Evolutionary conservation across 768 basidiomycete genomes (phyloP), one percentile per base, ranked within the genome.

Genomic region (Polyporus arcularius): DNA sequence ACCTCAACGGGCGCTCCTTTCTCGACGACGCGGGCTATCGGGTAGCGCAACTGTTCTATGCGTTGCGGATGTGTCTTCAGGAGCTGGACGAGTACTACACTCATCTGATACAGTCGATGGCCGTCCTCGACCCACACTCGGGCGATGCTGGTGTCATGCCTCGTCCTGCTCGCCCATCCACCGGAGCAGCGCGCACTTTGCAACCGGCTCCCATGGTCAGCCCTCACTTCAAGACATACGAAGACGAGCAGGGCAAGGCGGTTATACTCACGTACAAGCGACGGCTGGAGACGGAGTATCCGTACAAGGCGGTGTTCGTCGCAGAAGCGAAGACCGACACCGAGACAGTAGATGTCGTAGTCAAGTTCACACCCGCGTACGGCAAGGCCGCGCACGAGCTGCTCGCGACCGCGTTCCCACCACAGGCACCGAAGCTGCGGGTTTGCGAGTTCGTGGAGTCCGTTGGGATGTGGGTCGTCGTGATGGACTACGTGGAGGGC

Each of bases 401-500:
- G 14, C 63, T 64, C 40, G 53, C 65, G 21, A 30, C 12, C 40
- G 16, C 18, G 8, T 35, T n/a, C 16, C 35, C 35, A 2, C 35
- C 35, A 35, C 51, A 53, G n/a, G 62, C 65, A 41, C 65, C 65
- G 11, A 16, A 6, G 14, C 58, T 63, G 9, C 49, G 52, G 41
- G 54, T 57, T 55, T 57, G 50, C 32, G 43, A 38, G 50, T 18
- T 48, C 5, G 47, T 51, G 35, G 14, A 15, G 31, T 51, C 38
- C 28, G 62, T 55, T 4, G 56, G 55, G 21, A 58, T 58, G 53
- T 50, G 49, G 21, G 59, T 66, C 55, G 53, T 63, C 48, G 59
- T 66, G 10, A 66, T 64, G 65, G 65, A 66, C 45, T 55, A 51
- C 15, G 14, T 63, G 8, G 47, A 30, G 18, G 56, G 49, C 41